Evolutionary conservation across 805 yeast species (phyloP), one percentile per base, ranked within the genome.

Genomic region (Candida chilensis): DNA sequence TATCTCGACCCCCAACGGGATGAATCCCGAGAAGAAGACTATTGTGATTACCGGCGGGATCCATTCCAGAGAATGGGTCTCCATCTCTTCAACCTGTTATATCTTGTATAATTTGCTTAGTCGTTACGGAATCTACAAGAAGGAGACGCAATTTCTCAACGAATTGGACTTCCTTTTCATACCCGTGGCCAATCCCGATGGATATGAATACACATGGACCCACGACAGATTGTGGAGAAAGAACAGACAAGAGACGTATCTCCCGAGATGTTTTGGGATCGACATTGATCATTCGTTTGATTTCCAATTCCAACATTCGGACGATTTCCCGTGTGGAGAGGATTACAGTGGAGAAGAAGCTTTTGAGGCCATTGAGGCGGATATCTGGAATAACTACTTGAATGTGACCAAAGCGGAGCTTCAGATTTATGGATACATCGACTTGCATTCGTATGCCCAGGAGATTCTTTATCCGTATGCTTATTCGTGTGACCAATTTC

Each of bases 21-120:
- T n/a, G 47, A 37, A 37, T 13, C 57, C 64, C 7, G 37, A 57
- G 6, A 60, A 70, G 27, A 72, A 67, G 38, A 81, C 90, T 1
- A 67, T 86, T 31, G 78, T 85, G 3, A 65, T 87, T 5, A 75
- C 90, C 1, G 88, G 88, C 22, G 95, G 95, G 3, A 67, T 81
- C 3, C 95, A 87, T 54, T 92, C 95, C 0, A 64, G 96, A 31
- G 96, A 87, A 50, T 87, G 96, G 96, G 67, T 85, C 17, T 71
- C 87, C 21, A 74, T 78, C 2, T 71, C 87, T 2, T 65, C 90
- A 0, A 78, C 74, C 1, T 69, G 84, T 36, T 83, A 69, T 50
- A 51, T 69, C 3, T 43, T 77, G 14, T 60, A 60, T 45, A 52
- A 63, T 48, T 37, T 84, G 35, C 44, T 74, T 28, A 47, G 57